These are phyloP conservation scores for Candida berthetii DNA, from an alignment of 805 yeast species.

Conservation along the genomic window DNA sequence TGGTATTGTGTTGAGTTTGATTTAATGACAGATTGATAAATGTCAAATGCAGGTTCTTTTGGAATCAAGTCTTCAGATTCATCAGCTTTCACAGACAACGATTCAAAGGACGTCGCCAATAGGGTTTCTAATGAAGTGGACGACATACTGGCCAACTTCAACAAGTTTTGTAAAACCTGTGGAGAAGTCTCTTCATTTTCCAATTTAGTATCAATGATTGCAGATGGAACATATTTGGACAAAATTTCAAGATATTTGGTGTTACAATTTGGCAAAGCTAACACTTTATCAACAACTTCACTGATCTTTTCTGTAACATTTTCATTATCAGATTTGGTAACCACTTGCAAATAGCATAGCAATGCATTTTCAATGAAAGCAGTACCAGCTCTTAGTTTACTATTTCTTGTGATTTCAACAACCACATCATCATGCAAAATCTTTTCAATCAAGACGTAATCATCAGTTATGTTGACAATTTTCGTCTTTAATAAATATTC, in stretches of 20 bases:
- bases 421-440: conserved; percentile 22
- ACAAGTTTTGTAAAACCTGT: neutral
- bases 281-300: conserved; percentile 7
- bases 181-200: conserved; percentile 2
- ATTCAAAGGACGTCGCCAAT: conserved; percentile 12
- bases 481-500: conserved; percentile 13
- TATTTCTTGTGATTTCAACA: conserved; percentile 21
- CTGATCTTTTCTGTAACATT: conserved; percentile 6
- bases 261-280: conserved; percentile 3
- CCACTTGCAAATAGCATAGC: conserved; percentile 18
- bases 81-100: conserved; percentile 12
- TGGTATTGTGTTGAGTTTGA: conserved; percentile 13
- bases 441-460: conserved; percentile 17
- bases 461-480: conserved; percentile 4
- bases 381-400: conserved; percentile 23
- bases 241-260: conserved; percentile 3
- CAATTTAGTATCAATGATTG: conserved; percentile 6
- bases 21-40: conserved; percentile 22
- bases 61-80: conserved; percentile 4
- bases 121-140: conserved; percentile 8
- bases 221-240: conserved; percentile 10
- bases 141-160: conserved; percentile 6
- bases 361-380: conserved; percentile 25
- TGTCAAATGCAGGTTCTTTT: conserved; percentile 17
- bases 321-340: conserved; percentile 4